Percentiles rank a stretch among this genome's conserved stretches.
Conservation (phyloP, 2,329 filamentous ascomycete species). For the Herpotrichia juniperi region DNA sequence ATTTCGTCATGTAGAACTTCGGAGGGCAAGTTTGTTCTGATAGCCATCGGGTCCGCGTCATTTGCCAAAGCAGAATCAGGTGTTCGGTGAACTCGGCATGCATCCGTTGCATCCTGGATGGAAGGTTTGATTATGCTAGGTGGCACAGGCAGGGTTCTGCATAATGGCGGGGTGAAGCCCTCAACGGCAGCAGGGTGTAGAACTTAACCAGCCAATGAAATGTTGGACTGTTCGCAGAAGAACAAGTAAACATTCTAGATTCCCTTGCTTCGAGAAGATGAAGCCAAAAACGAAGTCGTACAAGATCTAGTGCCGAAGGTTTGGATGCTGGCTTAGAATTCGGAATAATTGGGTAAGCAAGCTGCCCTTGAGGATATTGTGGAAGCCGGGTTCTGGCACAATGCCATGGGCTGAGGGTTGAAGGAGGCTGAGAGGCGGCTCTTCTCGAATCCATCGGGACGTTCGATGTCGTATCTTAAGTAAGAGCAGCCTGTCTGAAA, state of each 20-base stretch:
- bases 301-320: conserved; percentile 8
- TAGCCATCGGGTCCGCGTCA: not conserved
- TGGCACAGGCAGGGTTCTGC: conserved; percentile 5
- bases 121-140: not conserved
- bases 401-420: not conserved
- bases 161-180: conserved; percentile 1
- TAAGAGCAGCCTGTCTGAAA: conserved; percentile 9
- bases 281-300: conserved; percentile 5
- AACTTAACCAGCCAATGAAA: conserved; percentile 9
- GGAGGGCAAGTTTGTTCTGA: not conserved
- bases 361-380: not conserved
- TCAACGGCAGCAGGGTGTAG: not conserved
- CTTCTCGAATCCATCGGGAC: not conserved
- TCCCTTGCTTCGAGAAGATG: conserved; percentile 9
- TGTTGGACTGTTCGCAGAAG: not conserved
- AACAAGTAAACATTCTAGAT: conserved; percentile 2
- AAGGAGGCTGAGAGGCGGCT: conserved; percentile 11
- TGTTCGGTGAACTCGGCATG: not conserved
- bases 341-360: not conserved
- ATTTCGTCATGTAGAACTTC: not conserved
- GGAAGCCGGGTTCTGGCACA: conserved; percentile 3
- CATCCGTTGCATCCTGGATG: not conserved
- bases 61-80: not conserved
- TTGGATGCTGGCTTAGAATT: conserved; percentile 1
- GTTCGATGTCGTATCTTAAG: conserved; percentile 16